Evolutionary conservation across 306 rosid genomes (phyloP).

Genomic region (Corylus heterophylla): DNA sequence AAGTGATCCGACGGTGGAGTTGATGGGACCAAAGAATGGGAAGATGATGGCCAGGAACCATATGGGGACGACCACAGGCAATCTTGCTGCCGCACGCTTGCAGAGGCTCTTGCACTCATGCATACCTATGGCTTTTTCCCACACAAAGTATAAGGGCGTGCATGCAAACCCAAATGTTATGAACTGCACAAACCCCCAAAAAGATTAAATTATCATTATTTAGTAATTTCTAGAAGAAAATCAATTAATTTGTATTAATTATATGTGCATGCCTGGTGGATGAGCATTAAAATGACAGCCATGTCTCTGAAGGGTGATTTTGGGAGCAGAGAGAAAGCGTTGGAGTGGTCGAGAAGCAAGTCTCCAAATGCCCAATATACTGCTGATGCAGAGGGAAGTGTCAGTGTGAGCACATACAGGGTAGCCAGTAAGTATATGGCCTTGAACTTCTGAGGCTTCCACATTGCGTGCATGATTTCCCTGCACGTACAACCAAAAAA

Average conservation of each 20-base stretch:
- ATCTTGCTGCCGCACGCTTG: constrained; percentile 86
- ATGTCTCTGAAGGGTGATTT: constrained; percentile 76
- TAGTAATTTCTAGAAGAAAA: not conserved
- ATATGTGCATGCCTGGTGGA: constrained; percentile 65
- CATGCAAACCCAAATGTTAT: constrained; percentile 98
- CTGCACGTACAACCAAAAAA: constrained; percentile 36
- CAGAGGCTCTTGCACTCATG: constrained; percentile 92
- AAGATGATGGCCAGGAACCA: constrained; percentile 95
- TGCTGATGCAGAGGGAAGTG: constrained; percentile 87
- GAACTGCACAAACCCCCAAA: constrained; percentile 47
- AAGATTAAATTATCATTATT: not conserved
- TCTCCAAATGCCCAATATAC: constrained; percentile 99
- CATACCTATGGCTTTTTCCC: constrained; percentile 94
- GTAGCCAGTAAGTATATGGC: constrained; percentile 83
- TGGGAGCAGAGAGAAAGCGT: constrained; percentile 93
- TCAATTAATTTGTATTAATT: no score
- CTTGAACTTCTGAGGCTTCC: constrained; percentile 97
- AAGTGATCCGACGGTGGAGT: constrained; percentile 96
- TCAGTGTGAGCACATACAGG: constrained; percentile 85
- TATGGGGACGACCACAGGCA: constrained; percentile 91
- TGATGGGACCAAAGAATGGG: constrained; percentile 96
- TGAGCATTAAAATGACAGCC: constrained; percentile 94
- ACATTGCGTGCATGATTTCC: constrained; percentile 99
- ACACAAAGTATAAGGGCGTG: constrained; percentile 88
- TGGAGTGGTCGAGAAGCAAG: constrained; percentile 91